These are phyloP conservation scores for Achlya hypogyna DNA, from an alignment of 352 stramenopile genomes.

Conservation along the genomic window DNA sequence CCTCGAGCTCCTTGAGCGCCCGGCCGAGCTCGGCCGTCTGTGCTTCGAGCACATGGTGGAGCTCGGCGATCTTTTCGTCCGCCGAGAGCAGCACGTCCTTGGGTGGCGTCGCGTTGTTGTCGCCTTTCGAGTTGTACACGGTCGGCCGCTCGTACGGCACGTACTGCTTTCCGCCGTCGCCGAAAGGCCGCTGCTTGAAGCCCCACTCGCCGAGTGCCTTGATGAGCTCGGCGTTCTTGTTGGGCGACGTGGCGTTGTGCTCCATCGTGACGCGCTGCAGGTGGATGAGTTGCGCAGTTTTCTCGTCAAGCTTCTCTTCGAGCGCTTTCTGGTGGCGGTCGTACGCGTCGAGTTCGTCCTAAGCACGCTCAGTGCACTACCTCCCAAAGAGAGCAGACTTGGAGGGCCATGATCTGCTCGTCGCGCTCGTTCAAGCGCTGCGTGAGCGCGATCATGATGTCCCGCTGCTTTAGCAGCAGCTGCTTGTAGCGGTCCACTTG, in stretches of 20 bases:
- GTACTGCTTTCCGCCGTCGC: slow-evolving; percentile 53
- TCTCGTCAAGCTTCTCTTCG: slow-evolving; percentile 91
- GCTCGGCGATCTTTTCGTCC: slow-evolving; percentile 79
- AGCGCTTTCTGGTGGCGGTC: slow-evolving; percentile 88
- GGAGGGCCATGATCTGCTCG: slow-evolving; percentile 92
- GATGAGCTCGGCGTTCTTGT: slow-evolving; percentile 51
- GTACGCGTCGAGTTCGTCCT: slow-evolving; percentile 90
- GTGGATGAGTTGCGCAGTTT: slow-evolving; percentile 90
- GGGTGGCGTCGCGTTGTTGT: slow-evolving; percentile 15
- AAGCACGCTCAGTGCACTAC: not conserved
- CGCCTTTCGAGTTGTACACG: not conserved
- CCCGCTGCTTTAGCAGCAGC: slow-evolving; percentile 91
- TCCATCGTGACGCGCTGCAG: slow-evolving; percentile 88
- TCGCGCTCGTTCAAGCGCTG: slow-evolving; percentile 92
- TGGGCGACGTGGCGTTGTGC: slow-evolving; percentile 55
- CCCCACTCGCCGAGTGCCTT: slow-evolving; percentile 60
- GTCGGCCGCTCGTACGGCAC: slow-evolving; percentile 29
- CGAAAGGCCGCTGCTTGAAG: slow-evolving; percentile 7
- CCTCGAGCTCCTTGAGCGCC: slow-evolving; percentile 70
- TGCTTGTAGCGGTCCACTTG: slow-evolving; percentile 95
- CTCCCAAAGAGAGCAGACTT: slow-evolving; percentile 25
- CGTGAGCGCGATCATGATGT: slow-evolving; percentile 96
- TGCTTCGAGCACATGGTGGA: slow-evolving; percentile 49
- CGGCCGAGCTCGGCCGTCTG: slow-evolving; percentile 47
- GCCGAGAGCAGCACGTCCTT: slow-evolving; percentile 45